These are phyloP conservation scores for Debaryomyces hansenii DNA, from an alignment of 805 yeast genomes.

Conservation along the genomic window DNA sequence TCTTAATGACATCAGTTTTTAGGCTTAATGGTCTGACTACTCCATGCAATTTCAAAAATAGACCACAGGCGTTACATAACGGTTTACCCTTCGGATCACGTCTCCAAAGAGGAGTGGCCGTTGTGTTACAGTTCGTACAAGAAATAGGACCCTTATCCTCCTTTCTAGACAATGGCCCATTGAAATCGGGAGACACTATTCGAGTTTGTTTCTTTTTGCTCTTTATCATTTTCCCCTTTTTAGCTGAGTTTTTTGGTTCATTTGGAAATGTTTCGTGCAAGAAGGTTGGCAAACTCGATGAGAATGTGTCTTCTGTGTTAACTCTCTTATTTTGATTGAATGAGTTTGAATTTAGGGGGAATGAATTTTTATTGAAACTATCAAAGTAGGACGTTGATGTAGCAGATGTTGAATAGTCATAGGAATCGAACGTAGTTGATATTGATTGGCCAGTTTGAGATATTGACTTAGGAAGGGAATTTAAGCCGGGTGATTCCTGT, in stretches of 20 bases:
- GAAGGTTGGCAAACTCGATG: not conserved
- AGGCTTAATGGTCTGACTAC: slow-evolving; percentile 88
- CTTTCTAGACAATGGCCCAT: not conserved
- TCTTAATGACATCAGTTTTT: slow-evolving; percentile 90
- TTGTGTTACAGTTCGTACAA: slow-evolving; percentile 90
- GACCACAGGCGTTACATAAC: slow-evolving; percentile 93
- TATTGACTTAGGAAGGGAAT: not conserved
- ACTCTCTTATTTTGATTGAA: not conserved
- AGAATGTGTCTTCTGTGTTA: not conserved
- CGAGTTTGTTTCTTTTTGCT: slow-evolving; percentile 6
- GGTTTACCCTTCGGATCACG: slow-evolving; percentile 91
- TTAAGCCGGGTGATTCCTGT: not conserved
- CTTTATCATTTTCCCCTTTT: slow-evolving; percentile 5
- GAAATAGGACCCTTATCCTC: slow-evolving; percentile 16
- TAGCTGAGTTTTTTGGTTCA: not conserved
- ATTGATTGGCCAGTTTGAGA: not conserved
- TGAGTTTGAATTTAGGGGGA: not conserved
- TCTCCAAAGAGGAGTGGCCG: slow-evolving; percentile 94
- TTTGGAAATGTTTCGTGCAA: slow-evolving; percentile 1
- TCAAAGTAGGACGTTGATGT: slow-evolving; percentile 7
- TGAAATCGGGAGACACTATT: slow-evolving; percentile 4
- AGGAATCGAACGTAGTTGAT: not conserved
- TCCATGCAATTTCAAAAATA: slow-evolving; percentile 91
- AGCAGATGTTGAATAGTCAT: not conserved
- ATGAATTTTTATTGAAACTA: slow-evolving; percentile 5